Percentiles rank a stretch among this genome's conserved stretches.
phyloP scores from a whole-genome alignment of 2,329 filamentous ascomycete species.

The Aspergillus fischeri region DNA sequence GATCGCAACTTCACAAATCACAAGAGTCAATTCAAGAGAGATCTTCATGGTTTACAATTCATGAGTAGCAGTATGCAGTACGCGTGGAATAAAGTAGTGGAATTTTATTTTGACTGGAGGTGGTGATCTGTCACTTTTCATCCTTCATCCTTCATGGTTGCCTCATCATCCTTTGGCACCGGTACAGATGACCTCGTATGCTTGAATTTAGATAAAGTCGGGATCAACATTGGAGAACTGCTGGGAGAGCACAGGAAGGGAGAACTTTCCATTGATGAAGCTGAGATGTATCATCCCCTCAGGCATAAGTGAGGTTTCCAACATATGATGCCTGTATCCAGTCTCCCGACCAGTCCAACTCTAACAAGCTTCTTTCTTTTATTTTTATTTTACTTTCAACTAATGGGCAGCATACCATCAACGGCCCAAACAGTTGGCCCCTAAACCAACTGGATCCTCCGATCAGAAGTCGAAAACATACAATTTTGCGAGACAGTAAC shows the following conservation, averaged over 20 bases:
- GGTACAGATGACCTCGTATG: neutral
- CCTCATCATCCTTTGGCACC: neutral
- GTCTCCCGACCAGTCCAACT: neutral
- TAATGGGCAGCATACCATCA: slow-evolving; percentile 5
- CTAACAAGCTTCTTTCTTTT: neutral
- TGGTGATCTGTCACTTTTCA: neutral
- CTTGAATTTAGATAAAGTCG: neutral
- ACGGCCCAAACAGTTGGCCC: neutral
- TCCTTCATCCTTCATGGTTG: neutral
- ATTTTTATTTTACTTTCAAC: neutral
- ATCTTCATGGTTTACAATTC: neutral
- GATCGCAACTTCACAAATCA: neutral
- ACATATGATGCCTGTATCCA: neutral
- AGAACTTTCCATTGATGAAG: neutral
- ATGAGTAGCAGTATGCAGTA: neutral
- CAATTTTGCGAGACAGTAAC: neutral
- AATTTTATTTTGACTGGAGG: neutral
- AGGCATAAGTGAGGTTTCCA: neutral
- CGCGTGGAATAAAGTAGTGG: neutral
- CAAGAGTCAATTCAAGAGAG: neutral
- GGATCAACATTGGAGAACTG: neutral
- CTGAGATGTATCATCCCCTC: neutral
- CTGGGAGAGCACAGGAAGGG: neutral
- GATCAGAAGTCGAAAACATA: neutral
- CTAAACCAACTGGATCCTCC: neutral